Percentiles rank a stretch among this genome's conserved stretches.
These are phyloP conservation scores for Onygenales sp. DNA, from an alignment of 2,329 filamentous ascomycete genomes.

Conservation along the genomic window DNA sequence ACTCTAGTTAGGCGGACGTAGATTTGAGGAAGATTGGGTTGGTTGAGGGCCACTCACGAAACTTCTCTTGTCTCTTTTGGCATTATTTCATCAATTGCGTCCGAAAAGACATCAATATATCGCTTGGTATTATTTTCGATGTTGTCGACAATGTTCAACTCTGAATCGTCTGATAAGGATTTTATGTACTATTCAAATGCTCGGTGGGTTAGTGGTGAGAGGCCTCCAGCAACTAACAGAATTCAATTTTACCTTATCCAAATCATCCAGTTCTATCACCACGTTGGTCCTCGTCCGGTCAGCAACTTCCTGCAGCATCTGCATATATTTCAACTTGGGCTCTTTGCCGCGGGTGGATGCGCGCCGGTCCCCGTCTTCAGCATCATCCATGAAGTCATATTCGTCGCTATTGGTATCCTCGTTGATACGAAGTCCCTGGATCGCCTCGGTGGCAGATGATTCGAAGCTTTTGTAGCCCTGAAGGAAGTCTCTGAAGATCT, in stretches of 20 bases:
- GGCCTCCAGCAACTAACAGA: background rate
- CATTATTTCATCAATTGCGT: conserved; percentile 79
- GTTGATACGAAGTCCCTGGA: conserved; percentile 76
- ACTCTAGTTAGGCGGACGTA: conserved; percentile 17
- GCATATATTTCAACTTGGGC: conserved; percentile 78
- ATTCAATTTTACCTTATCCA: conserved; percentile 52
- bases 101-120: conserved; percentile 84
- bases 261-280: conserved; percentile 79
- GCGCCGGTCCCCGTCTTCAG: conserved; percentile 43
- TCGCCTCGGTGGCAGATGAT: conserved; percentile 65
- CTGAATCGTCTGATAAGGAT: conserved; percentile 55
- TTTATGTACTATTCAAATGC: conserved; percentile 58
- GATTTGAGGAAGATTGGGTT: background rate
- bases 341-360: conserved; percentile 39
- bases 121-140: conserved; percentile 89
- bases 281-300: conserved; percentile 70
- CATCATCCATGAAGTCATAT: conserved; percentile 85
- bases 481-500: conserved; percentile 76
- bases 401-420: conserved; percentile 82
- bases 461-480: conserved; percentile 70
- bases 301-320: conserved; percentile 76
- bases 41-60: conserved; percentile 44
- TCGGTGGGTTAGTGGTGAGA: too few relatives aligned
- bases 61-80: conserved; percentile 68
- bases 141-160: conserved; percentile 61